Conservation (phyloP, 2,329 filamentous ascomycete species). For the Xylariaceae sp. region DNA sequence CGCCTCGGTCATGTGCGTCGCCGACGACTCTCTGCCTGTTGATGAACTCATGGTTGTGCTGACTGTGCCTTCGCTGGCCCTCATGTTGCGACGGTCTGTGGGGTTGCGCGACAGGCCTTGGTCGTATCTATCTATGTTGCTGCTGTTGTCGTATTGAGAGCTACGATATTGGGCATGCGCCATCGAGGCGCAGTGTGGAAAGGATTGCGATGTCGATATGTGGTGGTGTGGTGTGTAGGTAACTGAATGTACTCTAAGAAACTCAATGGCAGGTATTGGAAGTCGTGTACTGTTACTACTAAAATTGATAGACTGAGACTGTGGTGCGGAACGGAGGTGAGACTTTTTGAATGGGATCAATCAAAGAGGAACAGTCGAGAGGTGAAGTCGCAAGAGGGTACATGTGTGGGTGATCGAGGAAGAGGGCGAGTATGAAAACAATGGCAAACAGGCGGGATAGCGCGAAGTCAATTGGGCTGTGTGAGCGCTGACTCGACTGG, state of each 20-base stretch:
- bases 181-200: conserved; percentile 35
- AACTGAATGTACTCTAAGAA: background rate
- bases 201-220: conserved; percentile 4
- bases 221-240: conserved; percentile 10
- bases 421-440: conserved; percentile 1
- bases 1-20: conserved; percentile 82
- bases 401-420: background rate
- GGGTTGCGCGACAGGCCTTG: conserved; percentile 34
- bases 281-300: conserved; percentile 1
- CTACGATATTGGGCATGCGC: conserved; percentile 51
- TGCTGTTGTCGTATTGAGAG: conserved; percentile 43
- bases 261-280: conserved; percentile 1
- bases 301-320: background rate
- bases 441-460: background rate
- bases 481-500: background rate
- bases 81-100: conserved; percentile 45
- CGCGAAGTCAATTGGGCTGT: conserved; percentile 5
- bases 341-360: conserved; percentile 12
- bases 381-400: too few relatives aligned
- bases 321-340: conserved; percentile 26
- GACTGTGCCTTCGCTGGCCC: conserved; percentile 85
- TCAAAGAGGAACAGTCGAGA: too few relatives aligned
- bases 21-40: conserved; percentile 71
- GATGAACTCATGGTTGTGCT: conserved; percentile 78
- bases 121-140: conserved; percentile 37